These are phyloP conservation scores for Phlegmacium glaucopus DNA, from an alignment of 768 basidiomycete species.

Conservation along the genomic window DNA sequence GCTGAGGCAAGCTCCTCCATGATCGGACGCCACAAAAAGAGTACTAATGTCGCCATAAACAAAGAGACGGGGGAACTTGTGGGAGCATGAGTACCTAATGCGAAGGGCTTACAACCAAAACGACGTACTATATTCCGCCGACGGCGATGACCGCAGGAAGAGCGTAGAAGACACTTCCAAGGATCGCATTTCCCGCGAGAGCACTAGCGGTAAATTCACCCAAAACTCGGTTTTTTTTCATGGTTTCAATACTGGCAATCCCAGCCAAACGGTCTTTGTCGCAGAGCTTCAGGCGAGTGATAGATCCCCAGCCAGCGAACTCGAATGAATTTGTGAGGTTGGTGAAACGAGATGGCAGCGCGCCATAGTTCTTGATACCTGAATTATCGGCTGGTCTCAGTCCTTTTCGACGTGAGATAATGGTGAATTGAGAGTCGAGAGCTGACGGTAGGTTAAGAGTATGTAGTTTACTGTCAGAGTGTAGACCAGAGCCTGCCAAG, in stretches of 20 bases:
- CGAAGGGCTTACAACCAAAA: not conserved
- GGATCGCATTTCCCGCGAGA: slow-evolving; percentile 62
- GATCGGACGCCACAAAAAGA: slow-evolving; percentile 73
- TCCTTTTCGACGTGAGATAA: slow-evolving; percentile 60
- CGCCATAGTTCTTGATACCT: slow-evolving; percentile 31
- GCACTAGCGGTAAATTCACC: slow-evolving; percentile 66
- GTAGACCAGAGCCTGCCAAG: not conserved
- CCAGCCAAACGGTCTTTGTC: slow-evolving; percentile 37
- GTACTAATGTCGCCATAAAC: slow-evolving; percentile 54
- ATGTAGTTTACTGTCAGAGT: slow-evolving; percentile 1
- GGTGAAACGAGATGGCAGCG: slow-evolving; percentile 56
- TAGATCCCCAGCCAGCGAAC: slow-evolving; percentile 70
- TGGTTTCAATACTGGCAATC: slow-evolving; percentile 22
- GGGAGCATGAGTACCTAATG: not conserved
- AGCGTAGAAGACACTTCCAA: slow-evolving; percentile 69
- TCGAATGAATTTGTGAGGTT: slow-evolving; percentile 63
- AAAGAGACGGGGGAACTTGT: slow-evolving; percentile 67
- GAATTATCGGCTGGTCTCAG: slow-evolving; percentile 42
- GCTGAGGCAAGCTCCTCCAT: slow-evolving; percentile 73
- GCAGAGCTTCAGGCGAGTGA: slow-evolving; percentile 43
- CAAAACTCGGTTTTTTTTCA: slow-evolving; percentile 38
- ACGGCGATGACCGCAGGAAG: slow-evolving; percentile 62
- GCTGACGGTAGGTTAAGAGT: slow-evolving; percentile 38
- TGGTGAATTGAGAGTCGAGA: slow-evolving; percentile 45
- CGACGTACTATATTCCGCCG: slow-evolving; percentile 58